phyloP scores from a whole-genome alignment of 176 grass and related monocot species.

The Lolium multiflorum region DNA sequence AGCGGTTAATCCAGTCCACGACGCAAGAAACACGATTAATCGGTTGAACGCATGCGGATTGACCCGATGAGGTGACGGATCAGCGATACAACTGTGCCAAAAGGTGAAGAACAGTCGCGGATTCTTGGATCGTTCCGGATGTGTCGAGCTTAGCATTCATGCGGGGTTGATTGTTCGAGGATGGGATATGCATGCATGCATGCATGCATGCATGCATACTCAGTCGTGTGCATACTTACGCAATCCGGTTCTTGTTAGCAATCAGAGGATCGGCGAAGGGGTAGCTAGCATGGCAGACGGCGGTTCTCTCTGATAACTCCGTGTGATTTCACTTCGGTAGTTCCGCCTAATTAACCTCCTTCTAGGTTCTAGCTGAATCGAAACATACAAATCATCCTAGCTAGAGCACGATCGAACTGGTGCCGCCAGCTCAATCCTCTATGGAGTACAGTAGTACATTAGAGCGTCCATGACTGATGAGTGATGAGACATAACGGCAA shows the following conservation, averaged over 20 bases:
- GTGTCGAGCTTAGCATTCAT: constrained; percentile 27
- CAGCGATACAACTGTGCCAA: not conserved
- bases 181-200: not conserved
- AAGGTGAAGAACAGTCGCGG: not conserved
- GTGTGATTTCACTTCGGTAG: constrained; percentile 4
- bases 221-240: not conserved
- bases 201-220: not conserved
- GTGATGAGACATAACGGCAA: too few relatives aligned
- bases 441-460: not conserved
- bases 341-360: constrained; percentile 28
- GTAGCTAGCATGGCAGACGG: not conserved
- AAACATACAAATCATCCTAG: not conserved
- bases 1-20: constrained; percentile 22
- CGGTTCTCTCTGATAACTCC: not conserved
- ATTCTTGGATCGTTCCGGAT: constrained; percentile 30
- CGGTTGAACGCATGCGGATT: constrained; percentile 6
- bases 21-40: constrained; percentile 37
- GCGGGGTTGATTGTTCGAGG: not conserved
- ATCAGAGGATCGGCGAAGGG: not conserved
- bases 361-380: not conserved
- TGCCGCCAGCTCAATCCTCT: not conserved
- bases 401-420: not conserved
- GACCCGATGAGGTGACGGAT: constrained; percentile 34
- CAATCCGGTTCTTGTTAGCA: not conserved
- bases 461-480: not conserved